Evolutionary conservation across 2,329 filamentous ascomycete genomes (phyloP).

Genomic region (Fusarium udum): DNA sequence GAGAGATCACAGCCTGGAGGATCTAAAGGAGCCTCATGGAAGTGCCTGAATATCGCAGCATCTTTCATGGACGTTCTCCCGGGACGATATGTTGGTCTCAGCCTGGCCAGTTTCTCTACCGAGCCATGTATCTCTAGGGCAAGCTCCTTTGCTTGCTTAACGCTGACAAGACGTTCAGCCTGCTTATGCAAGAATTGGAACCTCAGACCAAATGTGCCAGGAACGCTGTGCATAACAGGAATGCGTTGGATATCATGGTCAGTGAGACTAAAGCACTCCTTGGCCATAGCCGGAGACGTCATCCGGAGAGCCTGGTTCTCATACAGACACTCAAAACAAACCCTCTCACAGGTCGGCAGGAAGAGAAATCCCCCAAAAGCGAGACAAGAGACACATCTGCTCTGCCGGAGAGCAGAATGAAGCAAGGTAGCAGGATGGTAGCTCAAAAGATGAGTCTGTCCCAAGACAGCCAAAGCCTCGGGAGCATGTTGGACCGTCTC

Average conservation of each 20-base stretch:
- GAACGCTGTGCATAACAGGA: slow-evolving; percentile 36
- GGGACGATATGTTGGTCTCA: slow-evolving; percentile 16
- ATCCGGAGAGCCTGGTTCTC: slow-evolving; percentile 41
- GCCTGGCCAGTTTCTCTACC: slow-evolving; percentile 11
- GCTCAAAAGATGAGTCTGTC: slow-evolving; percentile 36
- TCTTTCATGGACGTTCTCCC: slow-evolving; percentile 27
- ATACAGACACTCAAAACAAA: slow-evolving; percentile 45
- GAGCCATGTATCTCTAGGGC: slow-evolving; percentile 42
- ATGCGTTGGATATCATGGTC: slow-evolving; percentile 33
- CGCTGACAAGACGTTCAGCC: slow-evolving; percentile 41
- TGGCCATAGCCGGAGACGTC: slow-evolving; percentile 33
- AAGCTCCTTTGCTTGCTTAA: slow-evolving; percentile 43
- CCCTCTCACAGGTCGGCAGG: slow-evolving; percentile 46
- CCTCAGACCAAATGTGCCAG: slow-evolving; percentile 38
- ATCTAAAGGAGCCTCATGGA: slow-evolving; percentile 36
- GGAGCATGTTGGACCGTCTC: slow-evolving; percentile 54
- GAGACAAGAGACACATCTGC: slow-evolving; percentile 43
- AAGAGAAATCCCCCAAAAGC: slow-evolving; percentile 46
- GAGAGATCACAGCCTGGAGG: slow-evolving; percentile 39
- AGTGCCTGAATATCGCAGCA: slow-evolving; percentile 28
- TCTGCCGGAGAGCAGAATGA: slow-evolving; percentile 34
- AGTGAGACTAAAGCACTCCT: slow-evolving; percentile 40
- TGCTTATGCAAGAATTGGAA: slow-evolving; percentile 22
- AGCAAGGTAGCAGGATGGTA: slow-evolving; percentile 37
- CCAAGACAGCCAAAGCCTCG: slow-evolving; percentile 39